Evolutionary conservation across 768 basidiomycete genomes (phyloP).

Genomic region (Hypholoma fasciculare): DNA sequence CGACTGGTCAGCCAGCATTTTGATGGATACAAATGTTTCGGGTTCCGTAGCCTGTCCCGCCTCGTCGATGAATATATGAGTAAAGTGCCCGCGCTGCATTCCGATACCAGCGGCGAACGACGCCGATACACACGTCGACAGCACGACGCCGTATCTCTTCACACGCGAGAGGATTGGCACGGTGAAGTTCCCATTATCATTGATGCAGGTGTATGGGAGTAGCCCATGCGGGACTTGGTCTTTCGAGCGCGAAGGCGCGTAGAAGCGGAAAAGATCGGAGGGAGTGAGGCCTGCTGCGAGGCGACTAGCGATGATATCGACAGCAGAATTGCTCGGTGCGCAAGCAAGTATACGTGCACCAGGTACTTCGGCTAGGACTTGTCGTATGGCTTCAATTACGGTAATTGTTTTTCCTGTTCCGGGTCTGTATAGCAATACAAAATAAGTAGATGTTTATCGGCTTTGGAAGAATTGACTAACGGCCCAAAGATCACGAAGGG

Average conservation of each 20-base stretch:
- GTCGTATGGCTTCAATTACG: conserved; percentile 59
- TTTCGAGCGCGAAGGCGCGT: conserved; percentile 44
- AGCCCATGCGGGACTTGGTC: conserved; percentile 47
- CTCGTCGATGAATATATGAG: conserved; percentile 71
- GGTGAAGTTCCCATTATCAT: conserved; percentile 36
- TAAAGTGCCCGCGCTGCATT: conserved; percentile 59
- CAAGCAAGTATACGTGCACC: conserved; percentile 55
- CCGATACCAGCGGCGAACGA: conserved; percentile 57
- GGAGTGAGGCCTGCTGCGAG: conserved; percentile 31
- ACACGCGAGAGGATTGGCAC: conserved; percentile 37
- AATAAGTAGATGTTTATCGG: neutral
- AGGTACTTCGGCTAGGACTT: conserved; percentile 43
- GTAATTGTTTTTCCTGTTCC: conserved; percentile 73
- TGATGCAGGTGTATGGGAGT: conserved; percentile 31
- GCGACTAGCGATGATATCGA: conserved; percentile 53
- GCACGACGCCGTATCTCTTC: conserved; percentile 51
- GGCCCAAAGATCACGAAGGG: conserved; percentile 67
- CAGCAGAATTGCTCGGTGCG: conserved; percentile 70
- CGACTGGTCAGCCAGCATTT: conserved; percentile 49
- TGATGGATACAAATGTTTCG: conserved; percentile 62
- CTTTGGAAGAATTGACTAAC: conserved; percentile 35
- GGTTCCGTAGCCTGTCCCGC: conserved; percentile 75
- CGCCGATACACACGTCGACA: conserved; percentile 66
- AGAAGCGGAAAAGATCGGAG: conserved; percentile 49
- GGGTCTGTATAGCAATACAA: conserved; percentile 33